Evolutionary conservation across 78 protist genomes (phyloP), one percentile per base, ranked within the genome.

Genomic region (Speleostelium caveatum): DNA sequence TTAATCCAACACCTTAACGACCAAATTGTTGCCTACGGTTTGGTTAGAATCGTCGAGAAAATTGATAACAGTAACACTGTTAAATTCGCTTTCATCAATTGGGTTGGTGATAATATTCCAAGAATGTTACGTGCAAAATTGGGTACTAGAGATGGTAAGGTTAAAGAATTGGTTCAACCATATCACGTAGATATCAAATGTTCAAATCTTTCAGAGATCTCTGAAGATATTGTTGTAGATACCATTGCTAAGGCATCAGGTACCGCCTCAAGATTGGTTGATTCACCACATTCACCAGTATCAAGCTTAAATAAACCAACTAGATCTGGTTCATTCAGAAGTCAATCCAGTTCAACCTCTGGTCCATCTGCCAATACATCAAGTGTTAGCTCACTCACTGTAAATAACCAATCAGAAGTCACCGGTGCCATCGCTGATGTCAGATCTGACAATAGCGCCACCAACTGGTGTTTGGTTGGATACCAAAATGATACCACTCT

Each of bases 141-240:
- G 28, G 86, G 87, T 28, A 87, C 94, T 32, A 86, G 75, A 30
- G 55, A 32, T 76, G 86, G 86, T 41, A 26, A 35, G 28, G 71
- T 87, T 16, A 76, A 87, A 24, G 59, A 75, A 28, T 49, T 87
- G 33, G 78, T 87, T 38, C 19, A 28, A 63, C 94, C 94, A 67
- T 87, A 77, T 51, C 94, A 87, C 76, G 94, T 87, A 14, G 94
- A 87, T 61, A 87, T 87, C 66, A 73, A 66, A 26, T 55, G 76
- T 33, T 39, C 94, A 21, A 26, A 4, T 2, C 33, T 33, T 28
- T 66, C 85, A 8, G 94, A 87, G 28, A 63, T 87, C 42, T 60
- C 87, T 22, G 77, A 76, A 21, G 76, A 75, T 4, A 87, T 87
- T 61, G 41, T 87, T 3, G 71, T 69, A 17, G 39, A 62, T 7